Base-by-base conservation (phyloP, 139 green algal species). In the Chlorella sp. region DNA sequence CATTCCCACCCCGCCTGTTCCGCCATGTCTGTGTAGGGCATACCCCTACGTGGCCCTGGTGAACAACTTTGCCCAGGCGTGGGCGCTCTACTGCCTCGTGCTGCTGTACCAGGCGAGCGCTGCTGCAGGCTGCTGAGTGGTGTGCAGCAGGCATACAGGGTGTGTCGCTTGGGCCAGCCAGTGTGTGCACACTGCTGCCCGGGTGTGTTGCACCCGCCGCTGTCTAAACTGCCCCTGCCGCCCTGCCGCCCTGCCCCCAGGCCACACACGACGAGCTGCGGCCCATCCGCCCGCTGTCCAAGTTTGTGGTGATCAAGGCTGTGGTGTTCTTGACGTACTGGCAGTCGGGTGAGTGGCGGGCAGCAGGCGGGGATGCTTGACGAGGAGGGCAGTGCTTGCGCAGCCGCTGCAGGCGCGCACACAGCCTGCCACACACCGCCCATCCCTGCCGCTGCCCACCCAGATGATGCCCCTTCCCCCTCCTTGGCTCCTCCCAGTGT, bases 241-340 rank as follows among this genome's bases (percentile, higher is more conserved):
- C 64, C 28, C 64, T 72, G 65, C 69, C 7, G 44, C 69, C 36
- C 36, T 2, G 17, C 72, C 44, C 72, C 4, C 84, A 91, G 20
- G 92, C 92, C 21, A 95, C 94, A 30, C 89, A 95, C 38, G 80
- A 92, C 7, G 96, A 99, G 93, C 93, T 99, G 69, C 87, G 82
- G 32, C 96, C 96, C 80, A 98, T 98, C 85, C 87, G 93, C 23
- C 97, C 97, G 39, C 89, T 99, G 28, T 89, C 91, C 83, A 99
- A 99, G 89, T 99, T 99, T 87, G 63, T 98, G 36, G 93, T 91
- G 68, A 97, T 99, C 85, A 99, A 99, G 88, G 91, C 93, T 1
- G 92, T 99, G 18, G 94, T 99, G 23, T 99, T 99, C 86, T 88
- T 98, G 44, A 95, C 95, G 4, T 99, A 97, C 88, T 99, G 97